Conservation (phyloP, 2,329 filamentous ascomycete genomes). For the Pestalotiopsis sp. region DNA sequence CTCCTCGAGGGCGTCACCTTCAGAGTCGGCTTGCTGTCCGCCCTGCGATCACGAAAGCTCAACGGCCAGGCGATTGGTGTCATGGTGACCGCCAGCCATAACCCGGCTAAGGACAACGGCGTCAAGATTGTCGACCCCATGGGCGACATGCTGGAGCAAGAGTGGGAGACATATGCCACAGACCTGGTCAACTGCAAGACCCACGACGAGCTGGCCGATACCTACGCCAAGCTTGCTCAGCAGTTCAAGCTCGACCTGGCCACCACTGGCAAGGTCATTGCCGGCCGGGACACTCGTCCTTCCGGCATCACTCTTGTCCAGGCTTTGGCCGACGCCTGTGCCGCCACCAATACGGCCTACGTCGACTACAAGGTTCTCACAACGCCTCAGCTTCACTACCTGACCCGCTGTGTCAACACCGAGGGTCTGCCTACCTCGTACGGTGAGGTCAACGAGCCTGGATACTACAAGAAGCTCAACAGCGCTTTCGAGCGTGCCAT, state of each 20-base stretch:
- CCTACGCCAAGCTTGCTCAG: constrained; percentile 74
- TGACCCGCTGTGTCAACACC: constrained; percentile 93
- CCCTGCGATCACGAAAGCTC: constrained; percentile 85
- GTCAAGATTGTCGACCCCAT: constrained; percentile 96
- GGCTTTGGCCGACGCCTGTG: constrained; percentile 77
- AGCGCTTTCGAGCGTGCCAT: constrained; percentile 84
- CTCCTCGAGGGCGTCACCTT: constrained; percentile 91
- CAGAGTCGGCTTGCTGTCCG: constrained; percentile 85
- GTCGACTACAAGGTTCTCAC: constrained; percentile 90
- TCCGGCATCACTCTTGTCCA: constrained; percentile 82
- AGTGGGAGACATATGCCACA: constrained; percentile 91
- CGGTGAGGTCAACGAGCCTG: constrained; percentile 82
- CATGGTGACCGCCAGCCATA: constrained; percentile 95
- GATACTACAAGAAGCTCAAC: constrained; percentile 92
- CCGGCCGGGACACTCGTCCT: constrained; percentile 88
- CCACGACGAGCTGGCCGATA: constrained; percentile 72
- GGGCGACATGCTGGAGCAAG: constrained; percentile 96
- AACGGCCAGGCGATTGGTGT: constrained; percentile 90
- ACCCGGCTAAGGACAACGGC: constrained; percentile 85
- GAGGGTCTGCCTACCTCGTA: constrained; percentile 84
- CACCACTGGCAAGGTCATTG: constrained; percentile 76
- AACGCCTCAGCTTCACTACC: constrained; percentile 96
- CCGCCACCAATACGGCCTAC: constrained; percentile 71
- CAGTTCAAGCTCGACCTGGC: constrained; percentile 74
- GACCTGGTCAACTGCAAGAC: constrained; percentile 80